Evolutionary conservation across 2,329 filamentous ascomycete genomes (phyloP).

Genomic region (Aspergillus fumigatus): DNA sequence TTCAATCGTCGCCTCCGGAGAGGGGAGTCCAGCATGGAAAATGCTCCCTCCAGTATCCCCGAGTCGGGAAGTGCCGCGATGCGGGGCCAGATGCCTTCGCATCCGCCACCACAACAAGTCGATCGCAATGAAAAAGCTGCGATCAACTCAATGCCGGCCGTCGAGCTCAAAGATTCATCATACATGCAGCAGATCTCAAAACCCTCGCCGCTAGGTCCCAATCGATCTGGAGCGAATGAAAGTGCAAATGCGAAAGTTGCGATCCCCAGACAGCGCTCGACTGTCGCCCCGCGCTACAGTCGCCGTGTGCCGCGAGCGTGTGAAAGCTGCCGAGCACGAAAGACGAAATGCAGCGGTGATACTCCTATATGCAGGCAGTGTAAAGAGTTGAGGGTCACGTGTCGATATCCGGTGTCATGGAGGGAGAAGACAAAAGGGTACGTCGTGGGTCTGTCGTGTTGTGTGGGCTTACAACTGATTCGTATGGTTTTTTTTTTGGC

Average conservation of each 20-base stretch:
- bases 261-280: conserved; percentile 25
- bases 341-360: conserved; percentile 44
- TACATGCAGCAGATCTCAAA: background rate
- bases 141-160: background rate
- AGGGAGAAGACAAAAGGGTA: conserved; percentile 37
- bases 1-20: background rate
- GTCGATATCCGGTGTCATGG: conserved; percentile 37
- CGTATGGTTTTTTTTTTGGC: background rate
- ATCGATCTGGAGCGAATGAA: conserved; percentile 10
- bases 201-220: background rate
- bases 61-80: conserved; percentile 4
- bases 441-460: conserved; percentile 1
- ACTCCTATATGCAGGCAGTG: conserved; percentile 39
- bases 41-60: conserved; percentile 8
- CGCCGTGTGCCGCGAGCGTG: conserved; percentile 36
- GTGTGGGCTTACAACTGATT: conserved; percentile 2
- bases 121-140: background rate
- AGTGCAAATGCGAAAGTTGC: conserved; percentile 24
- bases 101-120: background rate
- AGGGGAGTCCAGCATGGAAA: conserved; percentile 4
- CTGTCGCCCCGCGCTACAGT: conserved; percentile 14
- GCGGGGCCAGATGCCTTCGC: conserved; percentile 9
- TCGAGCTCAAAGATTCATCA: background rate
- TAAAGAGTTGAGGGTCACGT: conserved; percentile 32
- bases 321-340: conserved; percentile 38